phyloP scores from a whole-genome alignment of 371 early-diverging fungal species.

The Fennellomyces sp. region DNA sequence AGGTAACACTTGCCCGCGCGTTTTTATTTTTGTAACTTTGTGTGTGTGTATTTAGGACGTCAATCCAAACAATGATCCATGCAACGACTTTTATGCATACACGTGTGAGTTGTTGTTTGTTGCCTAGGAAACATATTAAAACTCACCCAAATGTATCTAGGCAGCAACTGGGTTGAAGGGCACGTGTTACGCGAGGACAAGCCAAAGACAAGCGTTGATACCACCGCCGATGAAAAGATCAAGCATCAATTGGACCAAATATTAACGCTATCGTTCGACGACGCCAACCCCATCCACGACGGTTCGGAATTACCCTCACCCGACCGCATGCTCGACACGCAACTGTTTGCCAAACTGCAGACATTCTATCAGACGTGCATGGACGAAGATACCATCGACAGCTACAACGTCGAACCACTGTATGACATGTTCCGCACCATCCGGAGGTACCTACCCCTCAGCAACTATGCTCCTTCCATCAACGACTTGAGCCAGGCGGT shows the following conservation, averaged over 20 bases:
- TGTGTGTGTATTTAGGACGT: slow-evolving; percentile 29
- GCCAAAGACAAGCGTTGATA: slow-evolving; percentile 22
- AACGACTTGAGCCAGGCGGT: slow-evolving; percentile 20
- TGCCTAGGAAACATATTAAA: not conserved
- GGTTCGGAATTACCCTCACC: slow-evolving; percentile 29
- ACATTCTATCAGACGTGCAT: slow-evolving; percentile 56
- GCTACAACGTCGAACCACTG: slow-evolving; percentile 36
- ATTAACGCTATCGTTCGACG: slow-evolving; percentile 15
- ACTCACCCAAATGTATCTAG: slow-evolving; percentile 47
- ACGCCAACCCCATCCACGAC: not conserved
- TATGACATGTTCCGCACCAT: slow-evolving; percentile 40
- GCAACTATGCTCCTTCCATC: not conserved
- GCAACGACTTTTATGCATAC: slow-evolving; percentile 55
- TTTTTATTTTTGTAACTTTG: not conserved
- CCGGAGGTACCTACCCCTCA: slow-evolving; percentile 18
- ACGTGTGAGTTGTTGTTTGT: slow-evolving; percentile 42
- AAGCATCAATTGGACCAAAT: slow-evolving; percentile 21
- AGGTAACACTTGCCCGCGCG: slow-evolving; percentile 19
- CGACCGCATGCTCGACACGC: slow-evolving; percentile 40
- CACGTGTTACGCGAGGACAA: slow-evolving; percentile 29
- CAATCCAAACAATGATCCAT: slow-evolving; percentile 41
- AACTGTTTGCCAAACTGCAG: slow-evolving; percentile 43
- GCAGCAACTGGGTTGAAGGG: slow-evolving; percentile 33
- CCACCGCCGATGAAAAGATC: slow-evolving; percentile 14
- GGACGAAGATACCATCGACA: slow-evolving; percentile 45